phyloP scores from a whole-genome alignment of 129 eudicot species.

The Heracleum sosnowskyi region DNA sequence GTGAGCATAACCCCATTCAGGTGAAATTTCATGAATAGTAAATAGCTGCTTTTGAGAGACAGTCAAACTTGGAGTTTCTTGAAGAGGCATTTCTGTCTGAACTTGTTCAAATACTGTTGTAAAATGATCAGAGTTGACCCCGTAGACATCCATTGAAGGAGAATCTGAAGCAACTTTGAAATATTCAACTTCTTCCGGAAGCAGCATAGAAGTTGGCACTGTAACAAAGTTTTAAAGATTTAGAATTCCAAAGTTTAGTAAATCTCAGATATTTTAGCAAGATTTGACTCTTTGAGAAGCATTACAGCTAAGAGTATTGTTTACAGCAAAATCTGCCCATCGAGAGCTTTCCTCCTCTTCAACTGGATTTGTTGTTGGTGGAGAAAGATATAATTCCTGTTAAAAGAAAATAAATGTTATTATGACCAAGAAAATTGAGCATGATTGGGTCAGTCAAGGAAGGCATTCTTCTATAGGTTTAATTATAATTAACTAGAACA shows the following conservation, averaged over 20 bases:
- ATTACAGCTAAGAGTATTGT: constrained; percentile 28
- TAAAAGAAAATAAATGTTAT: constrained; percentile 2
- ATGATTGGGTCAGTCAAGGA: background rate
- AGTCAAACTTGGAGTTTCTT: constrained; percentile 41
- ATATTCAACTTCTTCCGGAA: constrained; percentile 40
- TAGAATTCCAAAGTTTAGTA: constrained; percentile 9
- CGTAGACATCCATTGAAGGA: constrained; percentile 26
- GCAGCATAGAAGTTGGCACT: constrained; percentile 37
- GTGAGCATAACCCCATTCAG: constrained; percentile 84
- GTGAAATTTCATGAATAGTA: constrained; percentile 72
- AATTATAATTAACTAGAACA: background rate
- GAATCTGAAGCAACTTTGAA: constrained; percentile 35
- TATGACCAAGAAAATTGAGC: background rate
- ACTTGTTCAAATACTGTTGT: constrained; percentile 49
- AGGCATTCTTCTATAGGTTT: background rate
- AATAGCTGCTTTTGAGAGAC: constrained; percentile 62
- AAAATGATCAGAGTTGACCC: constrained; percentile 32
- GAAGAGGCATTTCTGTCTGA: constrained; percentile 45
- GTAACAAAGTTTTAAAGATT: constrained; percentile 17
- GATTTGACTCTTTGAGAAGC: constrained; percentile 7
- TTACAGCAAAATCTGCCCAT: constrained; percentile 29
- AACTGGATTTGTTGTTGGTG: constrained; percentile 23
- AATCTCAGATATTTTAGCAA: constrained; percentile 11
- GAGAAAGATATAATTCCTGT: constrained; percentile 29
- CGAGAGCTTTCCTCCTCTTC: constrained; percentile 27